Evolutionary conservation across 2,329 filamentous ascomycete species (phyloP), one percentile per base, ranked within the genome.

Genomic region (Alternaria brassicae): DNA sequence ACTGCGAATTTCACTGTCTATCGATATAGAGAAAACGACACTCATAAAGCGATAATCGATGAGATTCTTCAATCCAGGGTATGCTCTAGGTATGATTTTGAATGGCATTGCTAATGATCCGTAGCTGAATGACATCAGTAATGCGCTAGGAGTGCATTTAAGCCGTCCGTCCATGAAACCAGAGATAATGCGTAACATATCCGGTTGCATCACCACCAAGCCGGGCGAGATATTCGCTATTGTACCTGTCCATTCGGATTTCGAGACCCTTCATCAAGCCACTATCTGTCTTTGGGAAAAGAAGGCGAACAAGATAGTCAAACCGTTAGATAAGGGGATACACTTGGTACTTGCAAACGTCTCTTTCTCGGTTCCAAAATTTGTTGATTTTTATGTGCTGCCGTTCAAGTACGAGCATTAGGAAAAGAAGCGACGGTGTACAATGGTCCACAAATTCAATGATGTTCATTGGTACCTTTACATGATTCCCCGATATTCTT

Each of bases 401-500:
- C 47, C 23, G 19, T 50, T 50, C 12, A 15, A 39, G 21, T 39
- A 39, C 7, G 10, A 50, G 32, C 13, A 39, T 39, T 50, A 50
- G 17, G 17, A 50, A 17, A 23, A 28, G 34, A 50, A 39, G 23
- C 8, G 13, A 28, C 19, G 17, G 32, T 15, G 34, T 13, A 50
- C 10, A 28, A n/a, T 39, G 15, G 32, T 19, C 28, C 6, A 50
- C 37, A 39, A 50, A 12, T 50, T 50, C 40, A 30, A 39, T 39
- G 8, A 39, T 17, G 13, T 40, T 50, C 40, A 23, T 28, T 39
- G n/a, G n/a, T 50, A 50, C 21, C n/a, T n/a, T n/a, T n/a, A n/a
- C n/a, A 50, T 39, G 15, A 40, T 50, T n/a, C 40, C 47, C 30
- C n/a, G 21, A 34, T 50, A 50, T 39, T 50, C 47, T 34, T 50